These are phyloP conservation scores for Pseudogymnoascus sp. DNA, from an alignment of 2,329 filamentous ascomycete species.

Conservation along the genomic window DNA sequence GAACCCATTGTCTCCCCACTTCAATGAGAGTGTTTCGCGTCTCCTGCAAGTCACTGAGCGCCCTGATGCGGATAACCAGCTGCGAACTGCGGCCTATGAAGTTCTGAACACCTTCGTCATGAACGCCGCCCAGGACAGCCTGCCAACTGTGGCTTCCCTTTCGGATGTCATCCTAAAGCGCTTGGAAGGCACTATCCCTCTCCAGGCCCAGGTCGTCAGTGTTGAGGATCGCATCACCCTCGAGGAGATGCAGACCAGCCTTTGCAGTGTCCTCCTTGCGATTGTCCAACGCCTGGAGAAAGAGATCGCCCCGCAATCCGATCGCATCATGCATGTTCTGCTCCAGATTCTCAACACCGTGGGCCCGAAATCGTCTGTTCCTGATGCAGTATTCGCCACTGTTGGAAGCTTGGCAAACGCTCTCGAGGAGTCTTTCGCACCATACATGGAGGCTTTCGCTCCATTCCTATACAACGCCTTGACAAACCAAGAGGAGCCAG, in stretches of 20 bases:
- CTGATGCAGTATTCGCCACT: slow-evolving; percentile 86
- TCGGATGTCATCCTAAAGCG: slow-evolving; percentile 86
- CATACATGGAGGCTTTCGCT: slow-evolving; percentile 95
- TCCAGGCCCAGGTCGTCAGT: slow-evolving; percentile 90
- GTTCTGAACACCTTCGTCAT: slow-evolving; percentile 92
- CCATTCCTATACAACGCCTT: slow-evolving; percentile 92
- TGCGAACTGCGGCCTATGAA: slow-evolving; percentile 93
- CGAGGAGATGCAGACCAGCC: slow-evolving; percentile 95
- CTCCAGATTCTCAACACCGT: slow-evolving; percentile 73
- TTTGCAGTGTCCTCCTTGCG: slow-evolving; percentile 83
- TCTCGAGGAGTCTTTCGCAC: slow-evolving; percentile 84
- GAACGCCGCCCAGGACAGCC: slow-evolving; percentile 80
- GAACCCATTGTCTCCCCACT: slow-evolving; percentile 85
- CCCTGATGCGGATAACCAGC: slow-evolving; percentile 73
- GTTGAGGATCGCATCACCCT: slow-evolving; percentile 93
- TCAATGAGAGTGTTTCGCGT: slow-evolving; percentile 83
- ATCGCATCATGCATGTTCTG: slow-evolving; percentile 87
- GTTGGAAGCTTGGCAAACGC: slow-evolving; percentile 88
- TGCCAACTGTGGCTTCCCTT: slow-evolving; percentile 71
- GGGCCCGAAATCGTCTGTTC: slow-evolving; percentile 82
- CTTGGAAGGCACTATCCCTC: slow-evolving; percentile 78
- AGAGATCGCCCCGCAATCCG: slow-evolving; percentile 82
- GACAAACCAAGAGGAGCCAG: slow-evolving; percentile 90
- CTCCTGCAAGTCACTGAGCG: slow-evolving; percentile 81
- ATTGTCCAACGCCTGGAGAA: slow-evolving; percentile 88